Percentiles rank a stretch among this genome's conserved stretches.
Evolutionary conservation across 768 basidiomycete species (phyloP).

Genomic region (Neoboletus brunneissimus): DNA sequence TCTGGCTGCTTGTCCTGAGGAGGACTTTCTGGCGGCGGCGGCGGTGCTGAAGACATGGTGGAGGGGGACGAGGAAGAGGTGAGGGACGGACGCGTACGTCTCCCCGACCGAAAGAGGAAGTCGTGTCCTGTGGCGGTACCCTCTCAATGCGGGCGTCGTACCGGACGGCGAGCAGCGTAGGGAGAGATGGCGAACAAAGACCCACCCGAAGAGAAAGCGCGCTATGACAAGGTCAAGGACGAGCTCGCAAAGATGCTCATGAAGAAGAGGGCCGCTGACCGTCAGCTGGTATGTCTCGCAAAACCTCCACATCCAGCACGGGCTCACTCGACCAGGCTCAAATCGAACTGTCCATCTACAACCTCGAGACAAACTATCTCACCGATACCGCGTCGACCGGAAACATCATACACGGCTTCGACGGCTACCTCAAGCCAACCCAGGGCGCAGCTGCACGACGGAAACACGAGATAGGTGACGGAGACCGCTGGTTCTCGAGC

Average conservation of each 20-base stretch:
- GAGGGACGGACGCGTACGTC: constrained; percentile 26
- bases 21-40: constrained; percentile 45
- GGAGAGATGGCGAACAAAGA: constrained; percentile 39
- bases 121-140: constrained; percentile 3
- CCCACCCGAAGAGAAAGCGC: constrained; percentile 59
- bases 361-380: constrained; percentile 71
- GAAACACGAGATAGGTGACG: constrained; percentile 72
- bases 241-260: constrained; percentile 71
- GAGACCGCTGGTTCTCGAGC: constrained; percentile 77
- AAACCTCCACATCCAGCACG: neutral
- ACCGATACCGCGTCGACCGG: constrained; percentile 80
- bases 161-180: neutral
- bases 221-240: constrained; percentile 70
- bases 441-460: constrained; percentile 50
- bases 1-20: constrained; percentile 52
- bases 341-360: constrained; percentile 76
- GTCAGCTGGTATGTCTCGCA: constrained; percentile 58
- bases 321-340: constrained; percentile 49
- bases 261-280: constrained; percentile 74
- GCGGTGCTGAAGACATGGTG: constrained; percentile 56
- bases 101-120: constrained; percentile 27
- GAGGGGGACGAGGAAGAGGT: neutral
- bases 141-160: neutral
- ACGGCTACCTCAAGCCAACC: constrained; percentile 78
- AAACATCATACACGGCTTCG: constrained; percentile 86